Percentiles rank a stretch among this genome's conserved stretches.
Evolutionary conservation across 768 basidiomycete species (phyloP).

Genomic region (Termitomyces bulborhizus): DNA sequence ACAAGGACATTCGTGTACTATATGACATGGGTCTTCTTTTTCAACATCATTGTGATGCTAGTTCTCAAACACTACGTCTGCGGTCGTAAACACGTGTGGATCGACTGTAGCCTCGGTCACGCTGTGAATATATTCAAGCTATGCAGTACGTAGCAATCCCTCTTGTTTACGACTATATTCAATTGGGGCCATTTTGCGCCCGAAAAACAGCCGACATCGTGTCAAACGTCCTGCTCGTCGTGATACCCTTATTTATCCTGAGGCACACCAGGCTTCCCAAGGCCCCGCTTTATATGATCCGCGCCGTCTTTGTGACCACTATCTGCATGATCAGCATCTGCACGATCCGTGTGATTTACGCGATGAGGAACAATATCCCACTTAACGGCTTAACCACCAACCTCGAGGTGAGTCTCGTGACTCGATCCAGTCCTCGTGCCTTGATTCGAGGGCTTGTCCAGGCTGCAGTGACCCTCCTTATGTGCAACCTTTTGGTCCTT

Average conservation of each 20-base stretch:
- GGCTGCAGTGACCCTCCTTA: constrained; percentile 14
- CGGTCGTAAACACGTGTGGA: constrained; percentile 4
- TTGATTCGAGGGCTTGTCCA: background rate
- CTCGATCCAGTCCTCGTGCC: background rate
- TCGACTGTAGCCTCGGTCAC: constrained; percentile 8
- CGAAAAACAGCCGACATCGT: constrained; percentile 10
- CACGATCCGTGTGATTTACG: constrained; percentile 9
- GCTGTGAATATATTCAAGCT: constrained; percentile 9
- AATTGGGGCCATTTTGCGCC: background rate
- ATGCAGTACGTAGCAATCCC: constrained; percentile 4
- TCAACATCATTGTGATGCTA: constrained; percentile 6
- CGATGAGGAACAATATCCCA: background rate
- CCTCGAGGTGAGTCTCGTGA: constrained; percentile 12
- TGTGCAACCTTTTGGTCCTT: constrained; percentile 15
- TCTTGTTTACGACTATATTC: background rate
- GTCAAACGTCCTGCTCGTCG: constrained; percentile 7
- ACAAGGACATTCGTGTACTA: constrained; percentile 3
- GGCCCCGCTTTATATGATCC: constrained; percentile 9
- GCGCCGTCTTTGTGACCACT: constrained; percentile 13
- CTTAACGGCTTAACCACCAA: constrained; percentile 12
- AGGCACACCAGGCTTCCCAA: constrained; percentile 9
- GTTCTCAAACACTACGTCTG: constrained; percentile 12
- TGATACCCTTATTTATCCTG: constrained; percentile 4
- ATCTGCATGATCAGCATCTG: constrained; percentile 11
- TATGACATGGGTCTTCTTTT: constrained; percentile 3